Evolutionary conservation across 2,329 filamentous ascomycete species (phyloP).

Genomic region (Pyrenophora teres): DNA sequence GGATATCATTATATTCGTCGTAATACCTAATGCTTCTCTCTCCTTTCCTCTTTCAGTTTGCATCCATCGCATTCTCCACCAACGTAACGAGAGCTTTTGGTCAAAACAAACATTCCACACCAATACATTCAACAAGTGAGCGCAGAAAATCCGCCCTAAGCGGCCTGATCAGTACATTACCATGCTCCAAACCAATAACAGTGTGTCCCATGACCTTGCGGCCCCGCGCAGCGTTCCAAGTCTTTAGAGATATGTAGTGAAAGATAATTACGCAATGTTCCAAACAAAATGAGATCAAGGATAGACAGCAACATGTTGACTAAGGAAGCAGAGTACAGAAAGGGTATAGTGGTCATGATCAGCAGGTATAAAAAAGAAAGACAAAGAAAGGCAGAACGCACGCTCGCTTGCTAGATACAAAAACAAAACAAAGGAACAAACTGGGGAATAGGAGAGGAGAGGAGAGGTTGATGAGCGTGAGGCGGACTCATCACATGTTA

Average conservation of each 20-base stretch:
- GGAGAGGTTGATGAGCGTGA: background rate
- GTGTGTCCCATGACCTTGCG: conserved; percentile 27
- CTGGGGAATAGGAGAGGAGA: background rate
- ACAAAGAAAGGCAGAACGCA: conserved; percentile 13
- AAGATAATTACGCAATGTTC: conserved; percentile 9
- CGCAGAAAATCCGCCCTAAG: conserved; percentile 4
- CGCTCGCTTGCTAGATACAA: conserved; percentile 25
- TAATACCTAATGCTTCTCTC: conserved; percentile 10
- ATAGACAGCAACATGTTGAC: conserved; percentile 8
- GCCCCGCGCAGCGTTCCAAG: conserved; percentile 21
- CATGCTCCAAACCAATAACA: conserved; percentile 10
- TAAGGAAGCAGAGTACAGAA: conserved; percentile 13
- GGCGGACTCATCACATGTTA: conserved; percentile 27
- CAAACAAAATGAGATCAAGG: conserved; percentile 7
- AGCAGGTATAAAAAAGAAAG: conserved; percentile 13
- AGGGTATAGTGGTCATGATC: conserved; percentile 41
- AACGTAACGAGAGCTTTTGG: conserved; percentile 14
- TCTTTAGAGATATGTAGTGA: conserved; percentile 23
- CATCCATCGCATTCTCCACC: background rate
- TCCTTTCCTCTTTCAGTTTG: background rate
- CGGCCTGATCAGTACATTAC: conserved; percentile 11
- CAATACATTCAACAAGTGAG: conserved; percentile 8
- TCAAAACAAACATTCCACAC: conserved; percentile 5
- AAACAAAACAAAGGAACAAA: conserved; percentile 5
- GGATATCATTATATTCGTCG: conserved; percentile 13